These are phyloP conservation scores for Ustilago cynodontis DNA, from an alignment of 1,284 basidiomycete genomes.

Conservation along the genomic window DNA sequence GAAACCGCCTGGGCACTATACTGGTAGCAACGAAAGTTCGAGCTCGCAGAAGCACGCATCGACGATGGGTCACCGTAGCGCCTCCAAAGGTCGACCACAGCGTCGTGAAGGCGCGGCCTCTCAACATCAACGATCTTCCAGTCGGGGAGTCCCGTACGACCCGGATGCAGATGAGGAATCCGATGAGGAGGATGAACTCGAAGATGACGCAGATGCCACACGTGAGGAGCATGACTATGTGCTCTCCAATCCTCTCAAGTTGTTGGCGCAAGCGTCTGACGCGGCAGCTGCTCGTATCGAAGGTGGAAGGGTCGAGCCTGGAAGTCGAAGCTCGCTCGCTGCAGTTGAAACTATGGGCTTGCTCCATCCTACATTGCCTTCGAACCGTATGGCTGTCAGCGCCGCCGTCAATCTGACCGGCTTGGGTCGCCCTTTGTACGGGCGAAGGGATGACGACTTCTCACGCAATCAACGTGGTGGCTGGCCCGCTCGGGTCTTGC, in stretches of 20 bases:
- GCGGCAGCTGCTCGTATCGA: constrained; percentile 53
- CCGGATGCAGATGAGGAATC: constrained; percentile 54
- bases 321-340: constrained; percentile 40
- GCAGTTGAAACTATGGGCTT: constrained; percentile 60
- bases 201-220: constrained; percentile 52
- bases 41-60: constrained; percentile 18
- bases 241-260: constrained; percentile 58
- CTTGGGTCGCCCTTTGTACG: constrained; percentile 44
- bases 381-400: constrained; percentile 47
- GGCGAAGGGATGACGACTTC: constrained; percentile 32
- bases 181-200: constrained; percentile 59
- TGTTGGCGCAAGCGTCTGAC: constrained; percentile 60
- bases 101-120: constrained; percentile 18
- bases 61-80: constrained; percentile 18
- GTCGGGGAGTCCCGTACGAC: constrained; percentile 27
- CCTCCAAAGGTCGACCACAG: constrained; percentile 34
- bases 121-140: constrained; percentile 35
- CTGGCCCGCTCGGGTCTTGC: constrained; percentile 46
- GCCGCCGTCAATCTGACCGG: constrained; percentile 49
- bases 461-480: constrained; percentile 23
- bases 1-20: constrained; percentile 13
- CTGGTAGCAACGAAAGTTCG: constrained; percentile 15
- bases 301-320: constrained; percentile 38
- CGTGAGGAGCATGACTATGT: constrained; percentile 56
- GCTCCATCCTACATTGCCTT: constrained; percentile 37